phyloP scores from a whole-genome alignment of 2,329 filamentous ascomycete species.

The Aspergillus thermomutatus region DNA sequence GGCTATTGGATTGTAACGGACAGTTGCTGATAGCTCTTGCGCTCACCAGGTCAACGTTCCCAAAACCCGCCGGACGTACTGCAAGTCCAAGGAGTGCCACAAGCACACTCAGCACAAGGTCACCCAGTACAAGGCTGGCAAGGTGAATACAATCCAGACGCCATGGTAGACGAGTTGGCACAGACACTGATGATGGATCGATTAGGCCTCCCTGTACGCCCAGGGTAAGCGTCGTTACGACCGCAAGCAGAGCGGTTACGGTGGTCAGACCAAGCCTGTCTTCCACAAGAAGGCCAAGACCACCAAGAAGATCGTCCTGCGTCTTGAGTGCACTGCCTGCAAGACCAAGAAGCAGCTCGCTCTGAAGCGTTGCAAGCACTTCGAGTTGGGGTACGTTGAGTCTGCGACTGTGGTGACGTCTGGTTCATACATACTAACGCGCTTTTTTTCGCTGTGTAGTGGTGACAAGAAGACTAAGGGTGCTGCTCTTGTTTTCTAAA shows the following conservation, averaged over 20 bases:
- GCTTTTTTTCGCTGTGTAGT: constrained; percentile 51
- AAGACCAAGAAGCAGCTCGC: constrained; percentile 98
- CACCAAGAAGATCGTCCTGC: constrained; percentile 99
- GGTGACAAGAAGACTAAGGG: constrained; percentile 99
- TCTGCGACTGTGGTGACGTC: neutral
- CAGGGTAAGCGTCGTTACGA: constrained; percentile 99
- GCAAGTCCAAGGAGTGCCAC: constrained; percentile 93
- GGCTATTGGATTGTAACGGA: constrained; percentile 11
- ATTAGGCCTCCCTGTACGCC: constrained; percentile 81
- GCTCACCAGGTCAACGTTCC: constrained; percentile 84
- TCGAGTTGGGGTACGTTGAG: constrained; percentile 87
- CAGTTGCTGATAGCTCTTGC: constrained; percentile 22
- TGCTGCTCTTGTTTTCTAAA: constrained; percentile 99
- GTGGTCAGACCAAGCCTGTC: constrained; percentile 99
- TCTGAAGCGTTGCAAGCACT: constrained; percentile 99
- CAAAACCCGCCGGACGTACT: constrained; percentile 96
- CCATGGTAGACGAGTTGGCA: constrained; percentile 12
- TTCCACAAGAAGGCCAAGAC: constrained; percentile 99
- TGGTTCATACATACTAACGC: constrained; percentile 39
- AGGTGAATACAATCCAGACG: constrained; percentile 53
- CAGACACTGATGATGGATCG: constrained; percentile 22
- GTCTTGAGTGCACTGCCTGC: constrained; percentile 95
- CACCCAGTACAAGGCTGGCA: constrained; percentile 96
- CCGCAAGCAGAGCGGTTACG: constrained; percentile 98
- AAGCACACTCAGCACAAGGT: constrained; percentile 92